Percentiles rank a stretch among this genome's conserved stretches.
Evolutionary conservation across 2,329 filamentous ascomycete genomes (phyloP).

Genomic region (Aspergillus fijiensis): DNA sequence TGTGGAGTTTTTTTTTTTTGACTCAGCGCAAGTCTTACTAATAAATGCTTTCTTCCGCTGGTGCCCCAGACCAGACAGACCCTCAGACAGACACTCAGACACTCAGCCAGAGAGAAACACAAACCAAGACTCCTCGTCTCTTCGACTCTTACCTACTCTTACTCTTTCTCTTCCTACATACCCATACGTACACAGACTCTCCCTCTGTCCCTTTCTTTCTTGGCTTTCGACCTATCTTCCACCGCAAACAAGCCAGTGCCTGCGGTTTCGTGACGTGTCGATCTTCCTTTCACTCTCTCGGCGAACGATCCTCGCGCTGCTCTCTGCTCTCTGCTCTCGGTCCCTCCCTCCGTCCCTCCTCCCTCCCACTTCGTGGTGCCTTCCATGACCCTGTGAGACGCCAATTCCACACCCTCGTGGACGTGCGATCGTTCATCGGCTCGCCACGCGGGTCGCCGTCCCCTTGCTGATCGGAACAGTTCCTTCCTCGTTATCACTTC

Average conservation of each 20-base stretch:
- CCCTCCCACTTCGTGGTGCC: constrained; percentile 7
- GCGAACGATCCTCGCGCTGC: background rate
- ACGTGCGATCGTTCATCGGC: constrained; percentile 21
- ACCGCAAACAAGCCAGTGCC: background rate
- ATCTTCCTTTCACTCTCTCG: background rate
- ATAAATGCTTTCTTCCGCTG: background rate
- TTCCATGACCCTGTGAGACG: constrained; percentile 23
- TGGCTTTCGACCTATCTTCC: background rate
- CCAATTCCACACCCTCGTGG: constrained; percentile 23
- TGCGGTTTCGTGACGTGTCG: background rate
- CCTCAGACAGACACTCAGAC: background rate
- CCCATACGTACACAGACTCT: background rate
- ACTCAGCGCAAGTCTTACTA: background rate
- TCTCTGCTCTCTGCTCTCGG: background rate
- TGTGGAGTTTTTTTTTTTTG: background rate
- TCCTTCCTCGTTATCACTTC: constrained; percentile 9
- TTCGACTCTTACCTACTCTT: background rate
- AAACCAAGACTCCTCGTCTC: background rate
- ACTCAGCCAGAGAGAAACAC: background rate
- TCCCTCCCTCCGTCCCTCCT: background rate
- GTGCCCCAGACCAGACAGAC: background rate
- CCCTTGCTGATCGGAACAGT: constrained; percentile 13
- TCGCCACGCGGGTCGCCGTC: constrained; percentile 19
- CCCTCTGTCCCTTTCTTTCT: background rate
- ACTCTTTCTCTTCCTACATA: background rate